Evolutionary conservation across 1,284 basidiomycete species (phyloP).

Genomic region (Sphagnurus paluster): DNA sequence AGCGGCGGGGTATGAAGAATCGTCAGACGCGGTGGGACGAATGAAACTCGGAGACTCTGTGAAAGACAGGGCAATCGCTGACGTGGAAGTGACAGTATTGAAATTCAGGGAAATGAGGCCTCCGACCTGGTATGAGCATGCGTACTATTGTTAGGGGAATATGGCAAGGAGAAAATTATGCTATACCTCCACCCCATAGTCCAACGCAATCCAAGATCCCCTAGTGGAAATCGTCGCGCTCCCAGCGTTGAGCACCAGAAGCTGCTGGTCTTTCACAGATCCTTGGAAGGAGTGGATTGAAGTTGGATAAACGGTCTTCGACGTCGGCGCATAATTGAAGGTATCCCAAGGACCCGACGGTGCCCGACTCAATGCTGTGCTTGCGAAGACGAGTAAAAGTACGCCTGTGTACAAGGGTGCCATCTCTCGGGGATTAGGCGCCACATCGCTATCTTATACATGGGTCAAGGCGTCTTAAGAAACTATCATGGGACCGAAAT

Average conservation of each 20-base stretch:
- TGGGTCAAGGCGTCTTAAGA: background rate
- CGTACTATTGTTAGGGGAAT: background rate
- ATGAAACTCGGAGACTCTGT: constrained; percentile 48
- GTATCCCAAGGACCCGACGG: constrained; percentile 44
- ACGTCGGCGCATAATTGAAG: constrained; percentile 44
- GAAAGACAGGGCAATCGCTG: constrained; percentile 43
- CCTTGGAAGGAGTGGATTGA: constrained; percentile 36
- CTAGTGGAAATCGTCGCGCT: constrained; percentile 31
- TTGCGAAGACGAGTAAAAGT: background rate
- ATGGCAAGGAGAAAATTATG: background rate
- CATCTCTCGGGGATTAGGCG: background rate
- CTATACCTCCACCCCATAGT: constrained; percentile 45
- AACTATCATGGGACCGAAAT: constrained; percentile 9
- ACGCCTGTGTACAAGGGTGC: background rate
- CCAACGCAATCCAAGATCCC: constrained; percentile 42
- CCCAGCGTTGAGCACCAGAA: constrained; percentile 31
- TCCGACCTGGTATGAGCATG: constrained; percentile 34
- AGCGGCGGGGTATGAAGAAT: constrained; percentile 40
- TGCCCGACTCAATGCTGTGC: constrained; percentile 15
- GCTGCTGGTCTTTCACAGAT: constrained; percentile 25
- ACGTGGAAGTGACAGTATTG: constrained; percentile 25
- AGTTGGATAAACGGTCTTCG: constrained; percentile 39
- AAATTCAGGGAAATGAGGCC: constrained; percentile 45
- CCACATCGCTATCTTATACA: background rate
- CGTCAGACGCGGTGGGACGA: constrained; percentile 42